Percentiles rank a stretch among this genome's conserved stretches.
These are phyloP conservation scores for Solidago caesia DNA, from an alignment of 129 eudicot genomes.

Conservation along the genomic window DNA sequence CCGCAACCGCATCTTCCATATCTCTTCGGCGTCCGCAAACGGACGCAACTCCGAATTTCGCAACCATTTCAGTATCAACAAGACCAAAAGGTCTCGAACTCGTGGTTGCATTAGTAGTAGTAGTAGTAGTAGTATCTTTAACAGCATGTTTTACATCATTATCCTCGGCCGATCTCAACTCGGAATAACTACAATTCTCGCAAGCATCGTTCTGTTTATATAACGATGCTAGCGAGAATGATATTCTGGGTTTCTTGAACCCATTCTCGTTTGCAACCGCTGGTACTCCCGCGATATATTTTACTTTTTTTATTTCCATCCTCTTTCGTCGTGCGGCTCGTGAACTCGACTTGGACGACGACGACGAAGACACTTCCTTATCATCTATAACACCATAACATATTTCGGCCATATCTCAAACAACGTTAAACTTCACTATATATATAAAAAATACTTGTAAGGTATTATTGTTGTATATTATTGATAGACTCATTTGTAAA, in stretches of 20 bases:
- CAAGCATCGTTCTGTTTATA: slow-evolving; percentile 2
- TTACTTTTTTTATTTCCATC: slow-evolving; percentile 34
- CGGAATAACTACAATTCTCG: neutral
- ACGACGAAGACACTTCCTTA: slow-evolving; percentile 5
- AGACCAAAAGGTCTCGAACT: neutral
- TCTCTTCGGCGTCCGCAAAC: slow-evolving; percentile 56
- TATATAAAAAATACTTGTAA: too few relatives aligned
- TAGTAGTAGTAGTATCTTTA: neutral
- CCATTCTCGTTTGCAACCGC: slow-evolving; percentile 14
- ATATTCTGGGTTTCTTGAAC: slow-evolving; percentile 23
- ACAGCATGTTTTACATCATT: neutral
- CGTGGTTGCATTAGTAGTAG: neutral
- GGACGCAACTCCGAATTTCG: slow-evolving; percentile 45
- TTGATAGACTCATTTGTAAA: neutral
- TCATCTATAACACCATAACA: slow-evolving; percentile 16
- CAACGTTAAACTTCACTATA: too few relatives aligned
- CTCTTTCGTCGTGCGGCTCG: slow-evolving; percentile 36
- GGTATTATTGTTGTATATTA: too few relatives aligned
- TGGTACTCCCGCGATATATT: slow-evolving; percentile 13
- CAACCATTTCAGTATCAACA: neutral
- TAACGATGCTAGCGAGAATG: slow-evolving; percentile 6
- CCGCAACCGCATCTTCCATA: slow-evolving; percentile 56
- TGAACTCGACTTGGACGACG: slow-evolving; percentile 17
- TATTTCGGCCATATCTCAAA: slow-evolving; percentile 35
- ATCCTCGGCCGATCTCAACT: neutral